Evolutionary conservation across 805 yeast species (phyloP), one percentile per base, ranked within the genome.

Genomic region (Metschnikowia borealis): DNA sequence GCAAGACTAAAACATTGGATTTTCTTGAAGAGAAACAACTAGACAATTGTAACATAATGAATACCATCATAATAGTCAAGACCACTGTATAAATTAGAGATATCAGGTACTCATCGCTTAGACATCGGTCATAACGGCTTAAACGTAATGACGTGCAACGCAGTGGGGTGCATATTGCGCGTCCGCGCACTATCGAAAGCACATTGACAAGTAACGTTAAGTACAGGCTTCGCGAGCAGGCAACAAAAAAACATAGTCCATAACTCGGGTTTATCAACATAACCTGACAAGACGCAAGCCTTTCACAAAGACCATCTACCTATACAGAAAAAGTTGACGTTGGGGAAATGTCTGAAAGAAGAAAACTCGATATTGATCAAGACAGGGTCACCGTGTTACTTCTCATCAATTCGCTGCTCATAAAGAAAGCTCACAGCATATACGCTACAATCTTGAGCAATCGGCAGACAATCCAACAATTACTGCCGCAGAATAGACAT

Each of bases 361-460:
- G 57, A 34, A 52, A 46, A 26, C 31, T 67, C 23, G 68, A 59
- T 38, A 54, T 67, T 20, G 74, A 74, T 53, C 63, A 73, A 46
- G 77, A 73, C 43, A 55, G 78, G 18, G 78, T 70, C 26, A 69
- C 76, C 5, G 71, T 73, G 34, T 65, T 74, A 31, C 59, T 74
- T 29, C 62, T 73, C 44, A 71, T 74, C 38, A 74, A 74, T 55
- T 63, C 78, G 5, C 74, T 68, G 53, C 69, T 74, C 33, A 67
- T 74, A 64, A 71, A 71, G 54, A 69, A 71, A 48, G 71, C 76
- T 2, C 62, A 71, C 29, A 61, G 61, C 42, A 60, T 73, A 26
- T 69, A 73, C 50, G 66, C 64, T 32, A 66, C 63, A 33, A 55
- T 73, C 3, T 58, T 73, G 37, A 64, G 68, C 50, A 70, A 71